Evolutionary conservation across 1,139 yeast genomes (phyloP), one percentile per base, ranked within the genome.

Genomic region (Scheffersomyces illinoinensis): DNA sequence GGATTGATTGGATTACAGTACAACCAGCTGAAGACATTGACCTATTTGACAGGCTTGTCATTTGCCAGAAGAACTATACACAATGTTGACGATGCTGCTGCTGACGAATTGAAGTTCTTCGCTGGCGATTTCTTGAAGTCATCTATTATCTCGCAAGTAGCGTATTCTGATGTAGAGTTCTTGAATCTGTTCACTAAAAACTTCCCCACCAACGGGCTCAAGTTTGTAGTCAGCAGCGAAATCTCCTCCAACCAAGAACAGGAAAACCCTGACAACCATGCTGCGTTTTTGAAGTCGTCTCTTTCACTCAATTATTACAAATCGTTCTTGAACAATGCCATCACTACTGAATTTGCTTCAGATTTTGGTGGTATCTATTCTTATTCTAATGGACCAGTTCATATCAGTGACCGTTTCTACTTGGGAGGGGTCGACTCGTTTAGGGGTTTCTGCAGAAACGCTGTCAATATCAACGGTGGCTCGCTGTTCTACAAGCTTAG

Each of bases 401-500:
- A 82, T 61, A 66, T 72, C 6, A 68, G 79, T 14, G 89, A 85
- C 64, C 76, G 79, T 60, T 85, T 84, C 64, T 84, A 83, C 64
- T 73, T 84, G 58, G 85, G 85, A 12, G 85, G 85, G 0, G 66
- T 66, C 56, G 66, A 72, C 52, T 70, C 77, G 1, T 76, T 82
- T 63, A 68, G 69, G 56, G 85, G 85, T 0, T 81, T 78, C 61
- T 62, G 73, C 12, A 74, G 74, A 59, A 81, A 81, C 64, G 66
- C 79, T 1, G 67, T 81, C 53, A 76, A 76, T 56, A 63, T 71
- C 23, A 62, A 66, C 43, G 87, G 87, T 23, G 86, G 82, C 12
- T 66, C 69, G 50, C 82, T 78, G 64, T 80, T 70, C 66, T 78
- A 70, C 67, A 77, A 75, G 62, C 53, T 75, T 10, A 74, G 76